Conservation (phyloP, 2,329 filamentous ascomycete genomes). For the Botrytis aclada region DNA sequence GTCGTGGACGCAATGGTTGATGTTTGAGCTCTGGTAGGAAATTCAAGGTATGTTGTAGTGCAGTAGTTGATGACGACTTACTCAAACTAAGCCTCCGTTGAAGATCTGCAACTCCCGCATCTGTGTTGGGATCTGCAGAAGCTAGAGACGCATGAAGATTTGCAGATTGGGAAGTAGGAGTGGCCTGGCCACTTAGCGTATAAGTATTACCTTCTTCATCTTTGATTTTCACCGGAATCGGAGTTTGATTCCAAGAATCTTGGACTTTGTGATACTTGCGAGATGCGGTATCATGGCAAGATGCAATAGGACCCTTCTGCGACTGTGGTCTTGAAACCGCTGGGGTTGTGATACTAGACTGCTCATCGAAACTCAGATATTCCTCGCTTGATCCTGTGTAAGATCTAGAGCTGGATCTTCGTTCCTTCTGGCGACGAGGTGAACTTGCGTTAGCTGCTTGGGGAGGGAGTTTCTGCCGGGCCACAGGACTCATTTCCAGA, state of each 20-base stretch:
- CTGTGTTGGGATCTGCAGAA: slow-evolving; percentile 22
- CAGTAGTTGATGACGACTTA: slow-evolving; percentile 29
- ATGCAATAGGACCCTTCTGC: slow-evolving; percentile 21
- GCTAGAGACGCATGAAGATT: slow-evolving; percentile 10
- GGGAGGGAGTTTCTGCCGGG: background rate
- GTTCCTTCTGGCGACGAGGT: background rate
- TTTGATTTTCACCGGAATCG: background rate
- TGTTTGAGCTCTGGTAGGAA: slow-evolving; percentile 43
- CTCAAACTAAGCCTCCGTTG: slow-evolving; percentile 19
- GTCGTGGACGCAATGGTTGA: slow-evolving; percentile 38
- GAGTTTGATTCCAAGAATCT: slow-evolving; percentile 7
- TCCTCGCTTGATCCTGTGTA: slow-evolving; percentile 34
- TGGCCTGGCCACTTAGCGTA: background rate
- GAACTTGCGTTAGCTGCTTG: background rate
- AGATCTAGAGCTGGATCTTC: slow-evolving; percentile 24
- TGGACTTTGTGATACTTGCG: background rate
- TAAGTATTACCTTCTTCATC: background rate
- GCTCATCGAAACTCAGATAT: slow-evolving; percentile 31
- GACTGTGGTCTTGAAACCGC: slow-evolving; percentile 33
- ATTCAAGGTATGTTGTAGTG: slow-evolving; percentile 29
- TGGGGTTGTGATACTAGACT: slow-evolving; percentile 34
- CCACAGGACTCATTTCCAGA: background rate
- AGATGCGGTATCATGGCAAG: background rate
- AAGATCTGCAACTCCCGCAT: slow-evolving; percentile 15
- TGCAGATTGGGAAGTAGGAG: background rate